Conservation (phyloP, 768 basidiomycete species). For the Mycena maculata region DNA sequence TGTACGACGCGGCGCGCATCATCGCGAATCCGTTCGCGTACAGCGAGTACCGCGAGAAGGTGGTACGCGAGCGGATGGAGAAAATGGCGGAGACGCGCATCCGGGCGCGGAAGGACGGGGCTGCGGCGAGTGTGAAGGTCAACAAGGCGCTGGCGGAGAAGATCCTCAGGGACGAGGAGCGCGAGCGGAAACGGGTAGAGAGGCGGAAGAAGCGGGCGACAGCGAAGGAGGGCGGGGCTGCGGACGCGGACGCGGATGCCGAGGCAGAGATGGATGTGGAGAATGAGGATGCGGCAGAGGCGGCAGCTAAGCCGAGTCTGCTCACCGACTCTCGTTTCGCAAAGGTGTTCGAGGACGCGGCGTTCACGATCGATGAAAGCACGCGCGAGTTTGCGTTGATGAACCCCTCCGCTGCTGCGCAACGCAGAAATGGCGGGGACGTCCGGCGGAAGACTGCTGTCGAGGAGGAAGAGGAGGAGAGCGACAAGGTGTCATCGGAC, state of each 20-base stretch:
- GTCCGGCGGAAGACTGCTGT: conserved; percentile 77
- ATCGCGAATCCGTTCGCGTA: conserved; percentile 98
- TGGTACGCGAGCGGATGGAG: conserved; percentile 90
- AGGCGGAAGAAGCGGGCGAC: conserved; percentile 61
- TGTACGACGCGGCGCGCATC: conserved; percentile 95
- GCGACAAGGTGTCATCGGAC: conserved; percentile 74
- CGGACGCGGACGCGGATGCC: conserved; percentile 49
- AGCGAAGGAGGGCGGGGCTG: conserved; percentile 53
- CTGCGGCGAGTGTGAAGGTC: conserved; percentile 72
- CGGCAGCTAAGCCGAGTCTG: conserved; percentile 52
- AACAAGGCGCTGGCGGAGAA: conserved; percentile 88
- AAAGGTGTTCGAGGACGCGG: conserved; percentile 90
- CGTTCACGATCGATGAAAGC: conserved; percentile 91
- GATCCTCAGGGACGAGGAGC: conserved; percentile 75
- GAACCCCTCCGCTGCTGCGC: conserved; percentile 85
- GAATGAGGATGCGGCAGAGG: conserved; percentile 33
- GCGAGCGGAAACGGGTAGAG: conserved; percentile 65
- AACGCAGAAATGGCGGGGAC: conserved; percentile 52
- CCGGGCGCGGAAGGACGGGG: conserved; percentile 75
- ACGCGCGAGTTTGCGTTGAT: conserved; percentile 91
- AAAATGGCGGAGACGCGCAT: conserved; percentile 95
- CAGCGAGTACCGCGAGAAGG: conserved; percentile 90
- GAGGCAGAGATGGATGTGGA: conserved; percentile 48
- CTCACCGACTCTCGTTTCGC: conserved; percentile 91
- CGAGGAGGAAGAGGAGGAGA: conserved; percentile 91